Evolutionary conservation across 306 rosid species (phyloP), one percentile per base, ranked within the genome.

Genomic region (Citrullus colocynthis): DNA sequence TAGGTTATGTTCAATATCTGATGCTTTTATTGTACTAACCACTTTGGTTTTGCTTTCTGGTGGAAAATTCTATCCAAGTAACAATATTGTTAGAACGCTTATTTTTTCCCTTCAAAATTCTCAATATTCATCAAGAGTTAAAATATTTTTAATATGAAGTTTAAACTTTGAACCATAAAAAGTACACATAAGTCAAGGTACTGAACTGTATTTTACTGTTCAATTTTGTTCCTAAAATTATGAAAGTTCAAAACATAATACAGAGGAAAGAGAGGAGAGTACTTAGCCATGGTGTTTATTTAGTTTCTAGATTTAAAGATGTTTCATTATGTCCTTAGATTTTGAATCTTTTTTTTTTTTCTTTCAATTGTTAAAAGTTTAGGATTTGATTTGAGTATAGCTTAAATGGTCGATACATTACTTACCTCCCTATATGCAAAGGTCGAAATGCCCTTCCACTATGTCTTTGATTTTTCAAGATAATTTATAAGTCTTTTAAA

Each of bases 1-100:
- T 48, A 92, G 91, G 83, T 75, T 92, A 48, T 64, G 80, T 79
- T 88, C 84, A 76, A 92, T 81, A 78, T 81, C 57, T 77, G 88
- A 82, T 74, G 9, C 13, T 49, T 56, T 17, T 79, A 92, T 87
- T 75, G 82, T 81, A 86, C 96, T 90, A 5, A 6, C 5, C 17
- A 41, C 78, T 85, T 93, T 87, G 14, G 14, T 11, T 84, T 85
- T 84, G 86, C 87, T 84, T 56, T 32, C 62, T 21, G 88, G 93
- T 70, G 93, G 97, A 79, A 90, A 88, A 30, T 6, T 61, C 95
- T 90, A 84, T 75, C 56, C 39, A 49, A 48, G 3, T 71, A 21
- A 45, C 36, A 69, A n/a, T 69, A 69, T 69, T 11, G 15, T 69
- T 13, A n/a, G 18, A 69, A 20, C 54, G 20, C 36, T 32, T 32